Evolutionary conservation across 331 rosid species (phyloP), one percentile per base, ranked within the genome.

Genomic region (Arachis monticola): DNA sequence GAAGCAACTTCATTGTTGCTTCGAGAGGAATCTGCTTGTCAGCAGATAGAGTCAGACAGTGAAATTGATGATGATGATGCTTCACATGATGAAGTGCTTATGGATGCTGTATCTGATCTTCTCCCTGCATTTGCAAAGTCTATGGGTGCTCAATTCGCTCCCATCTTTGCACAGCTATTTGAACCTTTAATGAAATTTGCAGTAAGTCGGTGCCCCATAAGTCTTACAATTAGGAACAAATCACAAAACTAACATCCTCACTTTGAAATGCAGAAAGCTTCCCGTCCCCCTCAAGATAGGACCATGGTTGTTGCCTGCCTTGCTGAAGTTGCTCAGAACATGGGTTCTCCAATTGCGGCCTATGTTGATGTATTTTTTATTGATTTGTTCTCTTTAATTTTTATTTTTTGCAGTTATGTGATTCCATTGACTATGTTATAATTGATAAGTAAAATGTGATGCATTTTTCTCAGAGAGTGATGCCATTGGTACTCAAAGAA

Each of bases 241-340:
- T 40, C 61, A 66, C 61, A 70, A 74, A 74, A 64, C 78, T 69
- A 12, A 79, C 79, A 60, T 79, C 64, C 61, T 80, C 58, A 42
- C 44, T 86, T 79, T 65, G 40, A 64, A 79, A 35, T 86, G 82
- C 97, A 95, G 99, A 95, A 84, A 92, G 90, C 96, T 60, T 85
- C 90, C 41, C 97, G 88, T 2, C 96, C 99, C 17, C 86, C 87
- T 55, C 92, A 95, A 84, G 99, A 95, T 80, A 87, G 91, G 80
- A 95, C 99, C 73, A 95, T 95, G 99, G 99, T 92, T 61, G 96
- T 95, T 70, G 99, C 99, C 76, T 90, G 97, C 92, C 98, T 95
- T 57, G 98, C 98, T 38, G 99, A 95, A 86, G 97, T 92, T 70
- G 97, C 98, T 80, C 96, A 88, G 85, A 87, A 92, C 88, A 95